phyloP scores from a whole-genome alignment of 176 grass and related monocot genomes.

The Eragrostis nindensis region DNA sequence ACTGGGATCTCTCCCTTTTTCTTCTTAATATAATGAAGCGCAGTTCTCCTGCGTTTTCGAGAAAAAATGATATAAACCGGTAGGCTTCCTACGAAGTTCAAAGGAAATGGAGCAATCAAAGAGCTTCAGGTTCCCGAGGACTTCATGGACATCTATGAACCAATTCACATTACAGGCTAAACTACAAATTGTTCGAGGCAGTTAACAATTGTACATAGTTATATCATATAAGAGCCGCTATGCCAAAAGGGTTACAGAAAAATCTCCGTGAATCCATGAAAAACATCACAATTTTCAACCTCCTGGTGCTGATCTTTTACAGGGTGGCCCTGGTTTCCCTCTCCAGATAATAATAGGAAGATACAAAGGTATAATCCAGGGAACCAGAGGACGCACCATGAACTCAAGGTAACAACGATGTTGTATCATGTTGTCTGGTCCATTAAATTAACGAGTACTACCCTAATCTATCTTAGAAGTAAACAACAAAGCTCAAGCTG shows the following conservation, averaged over 20 bases:
- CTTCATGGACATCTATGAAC: too few species aligned
- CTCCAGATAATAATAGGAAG: constrained; percentile 21
- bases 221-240: constrained; percentile 6
- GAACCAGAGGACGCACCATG: constrained; percentile 17
- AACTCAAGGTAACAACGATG: neutral
- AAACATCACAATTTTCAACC: neutral
- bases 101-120: neutral
- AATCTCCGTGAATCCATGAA: neutral
- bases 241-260: constrained; percentile 1
- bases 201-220: neutral
- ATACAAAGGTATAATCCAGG: constrained; percentile 31
- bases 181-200: neutral
- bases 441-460: constrained; percentile 32
- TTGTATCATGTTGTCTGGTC: constrained; percentile 25
- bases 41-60: too few species aligned
- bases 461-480: constrained; percentile 46
- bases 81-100: neutral
- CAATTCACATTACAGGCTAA: too few species aligned
- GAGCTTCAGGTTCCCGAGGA: too few species aligned
- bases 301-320: constrained; percentile 28
- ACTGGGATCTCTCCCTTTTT: too few species aligned
- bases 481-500: constrained; percentile 56
- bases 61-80: too few species aligned
- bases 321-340: constrained; percentile 13
- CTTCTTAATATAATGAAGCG: too few species aligned